Evolutionary conservation across 2,329 filamentous ascomycete genomes (phyloP).

Genomic region (Tolypocladium inflatum): DNA sequence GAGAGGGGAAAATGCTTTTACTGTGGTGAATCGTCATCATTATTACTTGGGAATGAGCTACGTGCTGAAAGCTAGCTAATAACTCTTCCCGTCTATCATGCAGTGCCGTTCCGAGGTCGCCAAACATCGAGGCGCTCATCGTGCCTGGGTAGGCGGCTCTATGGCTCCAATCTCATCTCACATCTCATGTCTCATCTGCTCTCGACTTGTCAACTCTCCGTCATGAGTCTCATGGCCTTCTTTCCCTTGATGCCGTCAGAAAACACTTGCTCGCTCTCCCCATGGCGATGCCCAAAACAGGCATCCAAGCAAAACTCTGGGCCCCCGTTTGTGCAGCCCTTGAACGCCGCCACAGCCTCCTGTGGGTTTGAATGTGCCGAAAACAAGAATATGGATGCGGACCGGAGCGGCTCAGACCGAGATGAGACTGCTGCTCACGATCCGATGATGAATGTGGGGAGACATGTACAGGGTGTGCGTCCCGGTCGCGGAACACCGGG

Average conservation of each 20-base stretch:
- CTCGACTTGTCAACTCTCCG: background rate
- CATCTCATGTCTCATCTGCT: background rate
- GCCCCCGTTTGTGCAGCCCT: background rate
- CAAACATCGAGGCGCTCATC: background rate
- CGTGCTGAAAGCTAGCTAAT: background rate
- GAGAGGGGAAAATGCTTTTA: background rate
- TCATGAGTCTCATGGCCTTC: background rate
- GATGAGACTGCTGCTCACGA: background rate
- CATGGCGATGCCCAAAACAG: background rate
- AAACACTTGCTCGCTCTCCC: background rate
- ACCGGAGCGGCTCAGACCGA: background rate
- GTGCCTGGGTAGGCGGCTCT: background rate
- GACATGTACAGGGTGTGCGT: slow-evolving; percentile 6
- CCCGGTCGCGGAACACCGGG: background rate
- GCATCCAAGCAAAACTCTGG: background rate
- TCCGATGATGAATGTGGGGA: background rate
- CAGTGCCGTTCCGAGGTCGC: background rate
- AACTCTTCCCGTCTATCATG: slow-evolving; percentile 1
- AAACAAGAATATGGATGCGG: background rate
- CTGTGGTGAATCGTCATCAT: background rate
- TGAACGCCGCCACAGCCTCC: background rate
- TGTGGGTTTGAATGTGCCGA: background rate
- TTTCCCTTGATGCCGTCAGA: background rate
- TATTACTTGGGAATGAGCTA: background rate
- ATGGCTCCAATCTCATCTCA: background rate